A percentile compares a stretch with the other conserved stretches of the same genome.
phyloP scores from a whole-genome alignment of 495 filamentous ascomycete genomes.

The Acidiella bohemica region DNA sequence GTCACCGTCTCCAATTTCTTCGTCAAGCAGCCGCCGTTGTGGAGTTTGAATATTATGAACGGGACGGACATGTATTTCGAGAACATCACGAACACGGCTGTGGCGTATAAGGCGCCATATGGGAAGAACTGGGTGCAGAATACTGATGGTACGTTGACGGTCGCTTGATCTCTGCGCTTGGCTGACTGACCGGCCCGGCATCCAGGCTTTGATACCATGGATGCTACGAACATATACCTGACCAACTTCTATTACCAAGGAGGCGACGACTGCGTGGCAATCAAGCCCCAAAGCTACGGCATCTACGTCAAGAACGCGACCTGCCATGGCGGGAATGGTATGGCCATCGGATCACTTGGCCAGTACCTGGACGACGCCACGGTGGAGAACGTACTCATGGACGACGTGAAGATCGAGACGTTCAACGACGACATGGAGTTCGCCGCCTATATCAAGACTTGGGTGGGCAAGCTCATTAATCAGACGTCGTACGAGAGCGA shows the following conservation, averaged over 20 bases:
- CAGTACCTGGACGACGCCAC: conserved; percentile 44
- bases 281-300: conserved; percentile 44
- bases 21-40: conserved; percentile 41
- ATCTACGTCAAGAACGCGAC: conserved; percentile 39
- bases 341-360: conserved; percentile 43
- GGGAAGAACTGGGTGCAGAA: conserved; percentile 47
- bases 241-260: conserved; percentile 46
- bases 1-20: conserved; percentile 41
- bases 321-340: conserved; percentile 42
- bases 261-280: conserved; percentile 45
- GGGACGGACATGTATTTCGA: conserved; percentile 42
- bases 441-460: conserved; percentile 46
- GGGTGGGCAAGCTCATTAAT: conserved; percentile 35
- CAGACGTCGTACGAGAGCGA: conserved; percentile 39
- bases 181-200: too few relatives aligned
- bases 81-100: conserved; percentile 39
- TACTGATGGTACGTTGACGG: conserved; percentile 35
- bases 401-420: conserved; percentile 34
- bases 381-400: conserved; percentile 35
- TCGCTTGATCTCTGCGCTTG: background rate
- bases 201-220: conserved; percentile 44
- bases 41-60: conserved; percentile 47
- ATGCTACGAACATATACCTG: conserved; percentile 37
- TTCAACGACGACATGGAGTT: conserved; percentile 37
- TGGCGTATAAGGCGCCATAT: conserved; percentile 36